Evolutionary conservation across 2,329 filamentous ascomycete genomes (phyloP), one percentile per base, ranked within the genome.

Genomic region (Pestalotiopsis sp.): DNA sequence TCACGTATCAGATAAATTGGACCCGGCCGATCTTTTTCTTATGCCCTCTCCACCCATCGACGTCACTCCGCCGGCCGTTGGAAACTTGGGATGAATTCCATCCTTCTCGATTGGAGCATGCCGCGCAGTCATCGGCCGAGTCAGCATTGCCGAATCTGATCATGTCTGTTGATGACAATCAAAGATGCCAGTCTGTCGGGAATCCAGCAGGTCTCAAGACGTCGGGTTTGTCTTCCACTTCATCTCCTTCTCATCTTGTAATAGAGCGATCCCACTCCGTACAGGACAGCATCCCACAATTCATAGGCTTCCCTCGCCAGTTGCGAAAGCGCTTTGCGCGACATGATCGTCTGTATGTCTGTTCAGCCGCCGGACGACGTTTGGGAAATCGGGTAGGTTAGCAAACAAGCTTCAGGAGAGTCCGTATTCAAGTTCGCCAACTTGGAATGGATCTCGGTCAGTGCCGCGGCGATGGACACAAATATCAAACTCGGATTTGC

Each of bases 271-370:
- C 68, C 68, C 31, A 69, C n/a, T 4, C 68, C 68, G 7, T 68
- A 12, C 4, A 68, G 45, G 13, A 69, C 52, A 3, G 66, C 68
- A 25, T 69, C 68, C 68, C 68, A 69, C 9, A 69, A 61, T 49
- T 69, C 68, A 25, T 58, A 63, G 17, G 67, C 66, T 57, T 69
- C 68, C 31, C 65, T 45, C 23, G 40, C 13, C 14, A 69, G n/a
- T 20, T 62, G 38, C 4, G 68, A 57, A 25, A 67, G 27, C 2
- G 57, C 36, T 27, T 59, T 49, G 36, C 65, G n/a, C n/a, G 56
- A 59, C 68, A 67, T 67, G 17, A 17, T 31, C 45, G 1, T n/a
- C 20, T 52, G 45, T 20, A n/a, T 52, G 17, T 52, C 45, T 52
- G 45, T 23, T 17, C 20, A 17, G 17, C 5, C 17, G 63, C 17